Percentiles rank a stretch among this genome's conserved stretches.
Conservation (phyloP, 768 basidiomycete species). For the Tubosaeta brunneosetosa region DNA sequence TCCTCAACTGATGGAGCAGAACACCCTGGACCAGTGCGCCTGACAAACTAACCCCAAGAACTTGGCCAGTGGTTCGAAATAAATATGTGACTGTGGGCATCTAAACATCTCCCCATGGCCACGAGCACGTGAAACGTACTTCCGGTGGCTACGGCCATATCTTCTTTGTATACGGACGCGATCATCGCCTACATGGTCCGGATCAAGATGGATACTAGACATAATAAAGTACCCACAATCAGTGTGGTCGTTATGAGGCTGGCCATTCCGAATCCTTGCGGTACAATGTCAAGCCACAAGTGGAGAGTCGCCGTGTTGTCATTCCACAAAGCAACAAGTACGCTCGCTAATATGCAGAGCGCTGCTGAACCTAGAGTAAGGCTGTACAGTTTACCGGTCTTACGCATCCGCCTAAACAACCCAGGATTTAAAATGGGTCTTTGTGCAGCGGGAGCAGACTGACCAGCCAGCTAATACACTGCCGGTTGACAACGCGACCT, state of each 20-base stretch:
- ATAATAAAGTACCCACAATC: conserved; percentile 52
- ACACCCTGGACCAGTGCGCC: conserved; percentile 82
- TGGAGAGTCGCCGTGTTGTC: conserved; percentile 54
- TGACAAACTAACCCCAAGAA: conserved; percentile 86
- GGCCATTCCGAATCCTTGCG: conserved; percentile 81
- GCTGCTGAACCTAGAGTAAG: conserved; percentile 66
- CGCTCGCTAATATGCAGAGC: conserved; percentile 54
- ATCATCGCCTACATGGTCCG: conserved; percentile 69
- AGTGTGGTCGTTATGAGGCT: conserved; percentile 82
- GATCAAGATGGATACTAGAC: neutral
- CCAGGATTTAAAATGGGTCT: conserved; percentile 6
- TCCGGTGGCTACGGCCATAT: conserved; percentile 86
- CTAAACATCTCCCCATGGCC: conserved; percentile 7
- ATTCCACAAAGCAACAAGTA: conserved; percentile 64
- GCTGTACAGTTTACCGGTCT: conserved; percentile 79
- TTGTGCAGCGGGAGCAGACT: conserved; percentile 21
- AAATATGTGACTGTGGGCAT: conserved; percentile 76
- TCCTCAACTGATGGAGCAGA: conserved; percentile 62
- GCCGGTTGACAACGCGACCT: conserved; percentile 79
- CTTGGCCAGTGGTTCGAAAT: conserved; percentile 92
- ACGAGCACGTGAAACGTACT: conserved; percentile 48
- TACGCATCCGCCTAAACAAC: conserved; percentile 67
- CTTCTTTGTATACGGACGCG: conserved; percentile 70
- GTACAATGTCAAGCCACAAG: conserved; percentile 74
- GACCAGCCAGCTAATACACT: conserved; percentile 87